These are phyloP conservation scores for Scalesia atractyloides DNA, from an alignment of 129 eudicot genomes.

Conservation along the genomic window DNA sequence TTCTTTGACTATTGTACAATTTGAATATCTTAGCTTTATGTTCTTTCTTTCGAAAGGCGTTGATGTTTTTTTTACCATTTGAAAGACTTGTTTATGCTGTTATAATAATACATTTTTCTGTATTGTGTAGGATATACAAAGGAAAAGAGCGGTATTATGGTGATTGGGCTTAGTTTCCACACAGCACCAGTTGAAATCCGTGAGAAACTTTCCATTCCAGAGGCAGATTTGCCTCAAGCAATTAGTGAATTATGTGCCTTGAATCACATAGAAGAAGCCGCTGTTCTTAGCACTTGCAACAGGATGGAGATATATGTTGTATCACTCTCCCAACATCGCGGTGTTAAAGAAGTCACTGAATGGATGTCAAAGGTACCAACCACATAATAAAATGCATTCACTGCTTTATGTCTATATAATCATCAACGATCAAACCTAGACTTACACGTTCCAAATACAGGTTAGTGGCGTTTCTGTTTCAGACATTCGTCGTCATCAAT, in stretches of 20 bases:
- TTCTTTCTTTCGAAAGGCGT: constrained; percentile 8
- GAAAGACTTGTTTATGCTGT: constrained; percentile 19
- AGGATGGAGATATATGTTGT: constrained; percentile 86
- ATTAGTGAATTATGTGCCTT: constrained; percentile 67
- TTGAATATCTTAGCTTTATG: background rate
- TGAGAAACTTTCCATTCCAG: constrained; percentile 89
- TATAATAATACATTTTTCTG: constrained; percentile 15
- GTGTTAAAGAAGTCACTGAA: constrained; percentile 84
- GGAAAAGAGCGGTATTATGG: constrained; percentile 74
- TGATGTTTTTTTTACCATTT: background rate
- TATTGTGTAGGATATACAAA: constrained; percentile 68
- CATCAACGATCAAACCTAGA: background rate
- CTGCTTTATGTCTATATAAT: background rate
- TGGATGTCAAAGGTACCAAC: constrained; percentile 90
- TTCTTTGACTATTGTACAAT: background rate
- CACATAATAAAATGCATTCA: background rate
- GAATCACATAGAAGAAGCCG: constrained; percentile 89
- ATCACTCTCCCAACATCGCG: constrained; percentile 85
- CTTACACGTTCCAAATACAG: constrained; percentile 36
- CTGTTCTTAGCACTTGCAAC: constrained; percentile 88
- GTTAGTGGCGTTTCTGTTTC: constrained; percentile 65
- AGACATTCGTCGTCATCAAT: constrained; percentile 65
- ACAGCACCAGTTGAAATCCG: constrained; percentile 91
- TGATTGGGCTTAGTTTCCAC: constrained; percentile 70
- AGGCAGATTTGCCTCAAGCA: constrained; percentile 74